These are phyloP conservation scores for Sicyos baderoa DNA, from an alignment of 306 rosid genomes.

Conservation along the genomic window DNA sequence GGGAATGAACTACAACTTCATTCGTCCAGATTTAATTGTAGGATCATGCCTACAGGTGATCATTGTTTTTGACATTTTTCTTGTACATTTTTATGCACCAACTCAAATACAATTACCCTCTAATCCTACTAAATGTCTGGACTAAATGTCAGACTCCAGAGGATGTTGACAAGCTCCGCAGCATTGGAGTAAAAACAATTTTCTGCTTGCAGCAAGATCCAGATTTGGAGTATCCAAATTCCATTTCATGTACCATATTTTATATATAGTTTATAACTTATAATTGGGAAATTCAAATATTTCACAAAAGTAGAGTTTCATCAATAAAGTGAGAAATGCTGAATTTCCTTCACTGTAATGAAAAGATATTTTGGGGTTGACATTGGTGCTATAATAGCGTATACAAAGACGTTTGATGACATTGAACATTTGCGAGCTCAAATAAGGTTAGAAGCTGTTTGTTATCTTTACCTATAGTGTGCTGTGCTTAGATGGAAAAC, in stretches of 20 bases:
- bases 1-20: conserved; percentile 85
- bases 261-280: no score
- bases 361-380: conserved; percentile 85
- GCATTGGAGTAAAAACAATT: conserved; percentile 82
- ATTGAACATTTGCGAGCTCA: conserved; percentile 88
- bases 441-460: conserved; percentile 55
- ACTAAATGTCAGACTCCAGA: conserved; percentile 52
- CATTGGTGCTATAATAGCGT: conserved; percentile 66
- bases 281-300: background rate
- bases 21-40: conserved; percentile 82
- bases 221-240: conserved; percentile 88
- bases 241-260: conserved; percentile 20
- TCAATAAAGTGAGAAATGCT: conserved; percentile 13
- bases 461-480: background rate
- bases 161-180: conserved; percentile 82
- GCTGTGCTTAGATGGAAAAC: background rate
- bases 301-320: background rate
- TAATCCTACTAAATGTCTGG: conserved; percentile 21
- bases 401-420: conserved; percentile 54
- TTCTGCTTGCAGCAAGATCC: conserved; percentile 86
- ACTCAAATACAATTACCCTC: conserved; percentile 19
- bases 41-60: conserved; percentile 96
- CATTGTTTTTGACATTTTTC: conserved; percentile 13
- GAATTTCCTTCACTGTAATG: conserved; percentile 32
- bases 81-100: conserved; percentile 18